Conservation (phyloP, 2,329 filamentous ascomycete species). For the Arthrobotrys iridis region DNA sequence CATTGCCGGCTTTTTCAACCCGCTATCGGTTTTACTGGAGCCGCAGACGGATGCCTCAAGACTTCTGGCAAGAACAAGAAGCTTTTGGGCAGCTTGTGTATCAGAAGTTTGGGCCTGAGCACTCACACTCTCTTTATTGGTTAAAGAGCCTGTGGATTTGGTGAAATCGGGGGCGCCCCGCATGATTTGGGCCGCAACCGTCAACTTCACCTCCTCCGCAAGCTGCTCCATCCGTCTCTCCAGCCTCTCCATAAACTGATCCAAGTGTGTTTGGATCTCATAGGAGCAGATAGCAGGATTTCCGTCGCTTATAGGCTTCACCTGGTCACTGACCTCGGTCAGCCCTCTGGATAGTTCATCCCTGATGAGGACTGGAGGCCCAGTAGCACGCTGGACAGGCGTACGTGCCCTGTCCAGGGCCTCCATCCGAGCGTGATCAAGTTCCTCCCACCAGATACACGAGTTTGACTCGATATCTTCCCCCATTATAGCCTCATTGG, state of each 20-base stretch:
- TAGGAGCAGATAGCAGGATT: not conserved
- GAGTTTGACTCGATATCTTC: not conserved
- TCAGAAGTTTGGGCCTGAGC: no score
- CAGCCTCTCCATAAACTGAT: not conserved
- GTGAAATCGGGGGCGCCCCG: no score
- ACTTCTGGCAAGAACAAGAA: not conserved
- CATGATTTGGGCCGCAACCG: not conserved
- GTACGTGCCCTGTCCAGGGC: not conserved
- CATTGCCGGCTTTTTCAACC: not conserved
- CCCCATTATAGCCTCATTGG: not conserved
- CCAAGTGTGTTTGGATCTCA: not conserved
- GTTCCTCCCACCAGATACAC: not conserved
- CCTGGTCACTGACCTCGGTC: not conserved
- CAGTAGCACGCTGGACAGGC: not conserved
- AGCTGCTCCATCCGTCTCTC: slow-evolving; percentile 1
- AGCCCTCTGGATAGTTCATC: no score
- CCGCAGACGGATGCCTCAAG: not conserved
- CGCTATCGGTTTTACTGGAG: not conserved
- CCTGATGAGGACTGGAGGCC: not conserved
- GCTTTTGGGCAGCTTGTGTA: not conserved
- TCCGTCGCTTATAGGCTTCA: not conserved
- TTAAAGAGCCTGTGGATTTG: not conserved
- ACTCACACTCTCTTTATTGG: not conserved
- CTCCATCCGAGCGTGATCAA: slow-evolving; percentile 3
- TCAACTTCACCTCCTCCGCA: not conserved